Base-by-base conservation (phyloP, 768 basidiomycete genomes). In the Psilocybe sp. region DNA sequence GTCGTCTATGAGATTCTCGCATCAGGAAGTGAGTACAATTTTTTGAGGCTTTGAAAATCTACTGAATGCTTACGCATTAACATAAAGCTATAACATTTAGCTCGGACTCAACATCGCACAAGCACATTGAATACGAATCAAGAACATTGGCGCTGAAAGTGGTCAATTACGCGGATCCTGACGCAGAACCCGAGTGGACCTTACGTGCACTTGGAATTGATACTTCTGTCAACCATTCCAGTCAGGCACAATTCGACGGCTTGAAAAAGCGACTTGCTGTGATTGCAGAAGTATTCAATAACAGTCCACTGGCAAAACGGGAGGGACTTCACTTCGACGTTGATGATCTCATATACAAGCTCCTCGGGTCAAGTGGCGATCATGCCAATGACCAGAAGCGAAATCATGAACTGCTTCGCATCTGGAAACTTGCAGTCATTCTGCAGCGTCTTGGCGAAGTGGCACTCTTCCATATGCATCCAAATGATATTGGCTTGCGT, bases 331-430 rank as follows among this genome's bases (percentile, higher is more conserved):
- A 23, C 2, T 52, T 55, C 15, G 31, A 10, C 16, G n/a, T 33
- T 3, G 43, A 47, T n/a, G 52, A 58, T 18, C 34, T 52, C 18
- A 38, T 37, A n/a, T 51, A 44, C 40, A 32, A 47, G 28, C 35
- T 54, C 0, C 18, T 53, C 6, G 62, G 62, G 4, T 49, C 50
- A 5, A 58, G 40, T 36, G 35, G 53, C 1, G 58, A 63, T 44
- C 58, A 63, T 44, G 51, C 56, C 1, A 45, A 54, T 3, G 53
- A 59, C 23, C 52, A 63, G 39, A 61, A 58, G 38, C 52, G 53
- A 32, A 50, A 35, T 11, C 42, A 51, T 16, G 20, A 46, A 10
- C 38, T 60, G 8, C 36, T 60, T 5, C 4, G 16, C 12, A 42
- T 46, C 4, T 58, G 55, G 56, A 23, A 18, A 2, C 14, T 49